Conservation (phyloP, 345 rosid species). For the Erodium maritimum region DNA sequence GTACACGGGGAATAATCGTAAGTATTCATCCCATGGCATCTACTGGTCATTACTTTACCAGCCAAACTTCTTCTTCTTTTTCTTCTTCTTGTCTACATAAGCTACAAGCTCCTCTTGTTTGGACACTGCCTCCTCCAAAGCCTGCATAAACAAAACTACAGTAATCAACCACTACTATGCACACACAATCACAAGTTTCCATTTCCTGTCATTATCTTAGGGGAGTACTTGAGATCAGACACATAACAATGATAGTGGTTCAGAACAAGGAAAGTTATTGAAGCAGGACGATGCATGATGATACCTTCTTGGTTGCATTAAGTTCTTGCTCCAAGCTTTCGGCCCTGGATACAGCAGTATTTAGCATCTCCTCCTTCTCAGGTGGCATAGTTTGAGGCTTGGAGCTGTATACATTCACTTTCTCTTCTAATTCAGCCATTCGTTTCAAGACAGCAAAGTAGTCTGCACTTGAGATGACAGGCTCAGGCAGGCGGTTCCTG, state of each 20-base stretch:
- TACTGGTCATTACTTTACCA: background rate
- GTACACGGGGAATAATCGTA: background rate
- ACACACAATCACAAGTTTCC: too few relatives aligned
- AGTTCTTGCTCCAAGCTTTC: constrained; percentile 75
- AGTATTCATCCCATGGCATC: too few relatives aligned
- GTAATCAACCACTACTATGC: too few relatives aligned
- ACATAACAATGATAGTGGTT: too few relatives aligned
- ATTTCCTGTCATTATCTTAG: too few relatives aligned
- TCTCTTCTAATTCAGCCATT: constrained; percentile 78
- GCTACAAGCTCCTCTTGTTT: constrained; percentile 66
- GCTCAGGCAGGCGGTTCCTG: constrained; percentile 16
- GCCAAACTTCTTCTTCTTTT: constrained; percentile 44
- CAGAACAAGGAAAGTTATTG: background rate
- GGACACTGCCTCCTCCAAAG: constrained; percentile 59
- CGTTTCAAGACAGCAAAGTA: constrained; percentile 51
- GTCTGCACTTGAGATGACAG: constrained; percentile 36
- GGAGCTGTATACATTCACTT: constrained; percentile 33
- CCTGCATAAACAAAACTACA: constrained; percentile 28
- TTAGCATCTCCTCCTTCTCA: constrained; percentile 71
- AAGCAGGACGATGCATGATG: background rate
- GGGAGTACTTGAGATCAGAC: too few relatives aligned
- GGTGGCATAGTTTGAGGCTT: constrained; percentile 54
- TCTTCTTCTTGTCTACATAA: constrained; percentile 76
- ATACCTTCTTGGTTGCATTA: constrained; percentile 65
- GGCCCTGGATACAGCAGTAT: constrained; percentile 54